phyloP scores from a whole-genome alignment of 768 basidiomycete species.

The Termitomyces sp. region DNA sequence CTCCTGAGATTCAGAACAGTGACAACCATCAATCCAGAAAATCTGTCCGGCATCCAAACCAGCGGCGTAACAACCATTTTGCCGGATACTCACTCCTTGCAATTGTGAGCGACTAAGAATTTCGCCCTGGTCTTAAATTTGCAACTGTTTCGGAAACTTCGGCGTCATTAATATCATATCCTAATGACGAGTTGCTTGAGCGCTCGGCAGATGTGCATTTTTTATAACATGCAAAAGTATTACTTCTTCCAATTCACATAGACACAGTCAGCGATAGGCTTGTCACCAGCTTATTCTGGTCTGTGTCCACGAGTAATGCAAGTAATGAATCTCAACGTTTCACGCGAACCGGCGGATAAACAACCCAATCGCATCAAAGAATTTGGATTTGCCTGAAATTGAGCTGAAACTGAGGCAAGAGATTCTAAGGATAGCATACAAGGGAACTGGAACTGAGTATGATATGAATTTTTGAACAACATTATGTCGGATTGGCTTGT shows the following conservation, averaged over 20 bases:
- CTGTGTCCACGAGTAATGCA: background rate
- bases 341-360: background rate
- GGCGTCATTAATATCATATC: too few species aligned
- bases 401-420: background rate
- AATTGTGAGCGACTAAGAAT: background rate
- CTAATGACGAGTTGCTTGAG: too few species aligned
- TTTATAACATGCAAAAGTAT: too few species aligned
- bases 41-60: background rate
- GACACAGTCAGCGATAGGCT: background rate
- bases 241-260: background rate
- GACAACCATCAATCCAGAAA: background rate
- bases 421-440: background rate
- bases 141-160: background rate
- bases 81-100: background rate
- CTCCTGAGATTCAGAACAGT: background rate
- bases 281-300: background rate
- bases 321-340: background rate
- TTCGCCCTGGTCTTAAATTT: background rate
- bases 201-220: too few species aligned
- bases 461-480: background rate
- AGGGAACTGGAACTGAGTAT: background rate
- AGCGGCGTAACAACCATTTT: too few species aligned
- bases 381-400: background rate
- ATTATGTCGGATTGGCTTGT: too few species aligned
- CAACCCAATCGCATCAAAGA: too few species aligned